These are phyloP conservation scores for Tephrocybe sp. DNA, from an alignment of 768 basidiomycete species.

Conservation along the genomic window DNA sequence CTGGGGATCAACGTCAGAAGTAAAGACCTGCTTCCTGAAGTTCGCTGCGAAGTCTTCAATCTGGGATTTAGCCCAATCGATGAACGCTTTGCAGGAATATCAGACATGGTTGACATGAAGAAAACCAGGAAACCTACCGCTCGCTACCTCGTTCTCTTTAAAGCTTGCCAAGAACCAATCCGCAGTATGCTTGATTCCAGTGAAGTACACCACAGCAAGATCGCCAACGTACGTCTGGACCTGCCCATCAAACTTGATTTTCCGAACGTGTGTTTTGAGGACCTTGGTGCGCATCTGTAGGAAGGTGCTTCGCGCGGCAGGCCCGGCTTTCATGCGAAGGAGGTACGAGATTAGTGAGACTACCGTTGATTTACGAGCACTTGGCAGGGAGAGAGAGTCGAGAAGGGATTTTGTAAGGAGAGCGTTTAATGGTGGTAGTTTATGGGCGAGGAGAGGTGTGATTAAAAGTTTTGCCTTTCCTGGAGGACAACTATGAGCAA, in stretches of 20 bases:
- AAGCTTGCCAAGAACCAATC: constrained; percentile 98
- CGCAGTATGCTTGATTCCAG: constrained; percentile 93
- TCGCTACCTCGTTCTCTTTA: constrained; percentile 92
- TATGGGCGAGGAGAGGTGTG: constrained; percentile 52
- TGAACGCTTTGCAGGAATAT: constrained; percentile 63
- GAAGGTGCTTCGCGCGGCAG: constrained; percentile 82
- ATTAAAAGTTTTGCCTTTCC: constrained; percentile 62
- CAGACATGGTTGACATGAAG: background rate
- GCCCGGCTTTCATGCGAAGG: constrained; percentile 69
- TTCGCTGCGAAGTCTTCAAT: constrained; percentile 80
- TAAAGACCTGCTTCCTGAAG: constrained; percentile 91
- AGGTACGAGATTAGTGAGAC: constrained; percentile 74
- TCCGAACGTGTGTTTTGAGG: constrained; percentile 75
- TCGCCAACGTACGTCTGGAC: constrained; percentile 85
- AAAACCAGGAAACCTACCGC: constrained; percentile 55
- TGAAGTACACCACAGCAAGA: constrained; percentile 87
- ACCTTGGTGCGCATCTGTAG: constrained; percentile 75
- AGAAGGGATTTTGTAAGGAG: constrained; percentile 72
- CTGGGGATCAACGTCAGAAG: constrained; percentile 68
- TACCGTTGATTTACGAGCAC: constrained; percentile 75
- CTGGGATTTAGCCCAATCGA: constrained; percentile 90
- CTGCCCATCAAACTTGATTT: constrained; percentile 89
- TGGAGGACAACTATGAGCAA: constrained; percentile 24
- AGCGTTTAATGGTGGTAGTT: constrained; percentile 64
- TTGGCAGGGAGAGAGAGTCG: constrained; percentile 69